phyloP scores from a whole-genome alignment of 768 basidiomycete species.

The Pleurotus cornucopiae region DNA sequence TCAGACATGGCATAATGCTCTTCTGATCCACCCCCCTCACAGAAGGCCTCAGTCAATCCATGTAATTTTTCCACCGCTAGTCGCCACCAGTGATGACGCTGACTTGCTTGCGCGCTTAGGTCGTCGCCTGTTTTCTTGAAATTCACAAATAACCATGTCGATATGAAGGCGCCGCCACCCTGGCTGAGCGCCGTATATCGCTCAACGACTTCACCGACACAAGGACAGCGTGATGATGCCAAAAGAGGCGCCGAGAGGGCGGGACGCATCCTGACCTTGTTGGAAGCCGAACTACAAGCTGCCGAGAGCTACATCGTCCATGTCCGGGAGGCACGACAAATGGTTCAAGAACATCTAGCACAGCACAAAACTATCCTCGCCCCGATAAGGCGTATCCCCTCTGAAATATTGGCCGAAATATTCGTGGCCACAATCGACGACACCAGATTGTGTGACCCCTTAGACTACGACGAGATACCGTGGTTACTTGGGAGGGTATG shows the following conservation, averaged over 20 bases:
- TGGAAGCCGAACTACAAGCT: slow-evolving; percentile 3
- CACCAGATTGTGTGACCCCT: background rate
- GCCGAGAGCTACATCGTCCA: background rate
- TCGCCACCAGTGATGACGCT: too few relatives aligned
- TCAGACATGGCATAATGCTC: too few relatives aligned
- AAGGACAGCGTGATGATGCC: background rate
- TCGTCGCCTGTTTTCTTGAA: background rate
- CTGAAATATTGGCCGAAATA: background rate
- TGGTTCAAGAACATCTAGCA: background rate
- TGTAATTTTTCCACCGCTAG: too few relatives aligned
- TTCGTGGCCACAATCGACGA: slow-evolving; percentile 1
- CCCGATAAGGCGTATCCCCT: slow-evolving; percentile 6
- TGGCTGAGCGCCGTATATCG: background rate
- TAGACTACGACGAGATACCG: background rate
- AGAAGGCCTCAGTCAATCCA: too few relatives aligned
- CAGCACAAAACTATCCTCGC: background rate
- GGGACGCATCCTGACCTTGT: background rate
- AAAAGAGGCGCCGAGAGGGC: background rate
- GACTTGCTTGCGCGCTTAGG: too few relatives aligned
- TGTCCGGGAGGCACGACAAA: background rate
- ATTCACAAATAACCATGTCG: background rate
- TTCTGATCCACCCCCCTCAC: too few relatives aligned
- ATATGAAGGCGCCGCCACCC: background rate
- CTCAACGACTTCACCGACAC: background rate
- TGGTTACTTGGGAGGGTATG: slow-evolving; percentile 5